Base-by-base conservation (phyloP, 257 asterid species). In the Galeopsis tetrahit region DNA sequence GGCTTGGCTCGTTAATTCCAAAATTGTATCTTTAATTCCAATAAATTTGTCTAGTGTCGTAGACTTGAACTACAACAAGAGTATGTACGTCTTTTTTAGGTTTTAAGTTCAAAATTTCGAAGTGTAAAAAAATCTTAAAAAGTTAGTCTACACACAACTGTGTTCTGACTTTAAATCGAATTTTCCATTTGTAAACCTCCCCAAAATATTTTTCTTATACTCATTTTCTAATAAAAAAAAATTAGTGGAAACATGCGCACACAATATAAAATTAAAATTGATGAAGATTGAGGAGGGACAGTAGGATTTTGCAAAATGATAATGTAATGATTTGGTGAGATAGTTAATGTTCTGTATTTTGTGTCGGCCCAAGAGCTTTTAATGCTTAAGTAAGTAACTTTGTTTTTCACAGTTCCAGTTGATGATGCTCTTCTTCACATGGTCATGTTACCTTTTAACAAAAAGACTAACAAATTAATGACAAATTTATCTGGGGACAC, bases 371-470 rank as follows among this genome's bases (percentile, higher is more conserved):
- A 58, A 44, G 15, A 74, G 35, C 66, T 39, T 74, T 74, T 58
- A 74, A 58, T 74, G 79, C 79, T 66, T 43, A 35, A 48, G 52
- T 43, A 10, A 21, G 28, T 60, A 14, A 38, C 34, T 62, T 61
- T 61, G 35, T 31, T 7, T 72, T 21, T 38, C 71, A 56, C 53
- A 32, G 62, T 74, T 57, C 46, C 36, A 59, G 69, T n/a, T n/a
- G 17, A 62, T 36, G 43, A 49, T 72, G 42, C 64, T 61, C 42
- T 66, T 53, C 78, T 58, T 74, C 78, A 74, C 74, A 68, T 67
- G 69, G 48, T 21, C 13, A 5, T 57, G 43, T 32, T 43, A 55
- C 62, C 69, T 74, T 73, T 68, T 64, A 28, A 15, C 44, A 55
- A 40, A 53, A 4, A 6, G 28, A 21, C 28, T 21, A 21, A 17